Evolutionary conservation across 345 rosid genomes (phyloP), one percentile per base, ranked within the genome.

Genomic region (Reutealis trisperma): DNA sequence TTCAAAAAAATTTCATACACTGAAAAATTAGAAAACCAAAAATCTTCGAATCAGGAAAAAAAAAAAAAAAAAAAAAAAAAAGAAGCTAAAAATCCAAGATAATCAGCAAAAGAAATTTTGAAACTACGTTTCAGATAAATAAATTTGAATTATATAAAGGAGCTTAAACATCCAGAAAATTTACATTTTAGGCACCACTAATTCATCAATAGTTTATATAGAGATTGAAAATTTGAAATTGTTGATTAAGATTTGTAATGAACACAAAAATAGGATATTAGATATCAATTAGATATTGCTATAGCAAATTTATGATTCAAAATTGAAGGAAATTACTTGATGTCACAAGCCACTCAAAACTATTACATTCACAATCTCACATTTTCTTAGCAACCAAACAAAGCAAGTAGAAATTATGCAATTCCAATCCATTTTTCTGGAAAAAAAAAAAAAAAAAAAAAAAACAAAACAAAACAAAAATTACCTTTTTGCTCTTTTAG

Each of bases 401-500:
- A 13, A 4, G 9, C 3, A 45, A 19, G 9, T 1, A 4, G 55
- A 51, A 51, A 16, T 62, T 6, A 60, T 61, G 27, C 24, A 41
- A 52, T 52, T 41, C 16, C 59, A 16, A 67, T 63, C 51, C 18
- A 51, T 51, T 51, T 3, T 19, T 51, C 55, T 51, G 55, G 55
- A 13, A 7, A 42, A 13, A 66, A 19, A 21, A 13, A 37, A n/a
- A n/a, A n/a, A n/a, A n/a, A n/a, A n/a, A n/a, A n/a, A n/a, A n/a
- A n/a, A n/a, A n/a, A n/a, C n/a, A n/a, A n/a, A n/a, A n/a, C n/a
- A n/a, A n/a, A 47, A 84, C 41, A 59, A 10, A 5, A 4, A 37
- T 63, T 64, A 92, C 98, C 98, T 94, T 87, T 93, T 94, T 59
- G 97, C 97, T 79, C 88, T 78, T 76, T 92, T 92, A 12, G 98